Conservation (phyloP, 1,139 yeast species). For the Blastobotrys petasosporus region DNA sequence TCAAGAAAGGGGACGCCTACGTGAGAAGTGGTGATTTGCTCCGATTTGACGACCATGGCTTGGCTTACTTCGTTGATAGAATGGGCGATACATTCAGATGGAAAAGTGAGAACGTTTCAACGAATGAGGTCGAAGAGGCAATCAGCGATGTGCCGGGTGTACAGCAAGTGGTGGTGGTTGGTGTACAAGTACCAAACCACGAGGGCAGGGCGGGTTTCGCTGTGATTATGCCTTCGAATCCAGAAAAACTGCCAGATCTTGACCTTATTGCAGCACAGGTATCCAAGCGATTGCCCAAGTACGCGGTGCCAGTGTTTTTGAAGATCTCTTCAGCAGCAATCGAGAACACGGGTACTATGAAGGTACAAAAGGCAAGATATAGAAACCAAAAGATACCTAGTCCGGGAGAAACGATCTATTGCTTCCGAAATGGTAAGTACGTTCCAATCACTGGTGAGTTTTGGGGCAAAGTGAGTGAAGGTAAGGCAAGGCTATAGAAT, state of each 20-base stretch:
- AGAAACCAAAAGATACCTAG: slow-evolving; percentile 73
- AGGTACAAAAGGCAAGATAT: slow-evolving; percentile 72
- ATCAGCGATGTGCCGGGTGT: slow-evolving; percentile 40
- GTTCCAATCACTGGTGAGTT: slow-evolving; percentile 50
- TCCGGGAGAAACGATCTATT: slow-evolving; percentile 58
- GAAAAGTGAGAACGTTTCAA: slow-evolving; percentile 94
- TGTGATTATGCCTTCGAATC: slow-evolving; percentile 52
- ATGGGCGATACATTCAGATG: slow-evolving; percentile 95
- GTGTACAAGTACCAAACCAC: slow-evolving; percentile 77
- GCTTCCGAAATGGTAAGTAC: slow-evolving; percentile 57
- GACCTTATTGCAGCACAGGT: slow-evolving; percentile 40
- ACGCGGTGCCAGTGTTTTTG: slow-evolving; percentile 81
- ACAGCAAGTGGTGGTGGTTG: slow-evolving; percentile 78
- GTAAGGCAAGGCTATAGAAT: slow-evolving; percentile 9
- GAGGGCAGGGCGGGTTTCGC: slow-evolving; percentile 97
- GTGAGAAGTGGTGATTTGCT: slow-evolving; percentile 84
- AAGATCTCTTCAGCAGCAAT: slow-evolving; percentile 55
- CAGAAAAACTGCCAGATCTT: slow-evolving; percentile 28
- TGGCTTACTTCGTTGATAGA: slow-evolving; percentile 82
- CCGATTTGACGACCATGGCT: slow-evolving; percentile 59
- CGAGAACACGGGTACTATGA: slow-evolving; percentile 74
- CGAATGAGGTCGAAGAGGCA: slow-evolving; percentile 91
- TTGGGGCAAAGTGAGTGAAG: slow-evolving; percentile 41
- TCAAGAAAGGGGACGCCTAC: slow-evolving; percentile 86
- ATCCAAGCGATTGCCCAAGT: slow-evolving; percentile 58